These are phyloP conservation scores for Sphagnum contortum DNA, from an alignment of 225 moss, liverwort and hornwort species.

Conservation along the genomic window DNA sequence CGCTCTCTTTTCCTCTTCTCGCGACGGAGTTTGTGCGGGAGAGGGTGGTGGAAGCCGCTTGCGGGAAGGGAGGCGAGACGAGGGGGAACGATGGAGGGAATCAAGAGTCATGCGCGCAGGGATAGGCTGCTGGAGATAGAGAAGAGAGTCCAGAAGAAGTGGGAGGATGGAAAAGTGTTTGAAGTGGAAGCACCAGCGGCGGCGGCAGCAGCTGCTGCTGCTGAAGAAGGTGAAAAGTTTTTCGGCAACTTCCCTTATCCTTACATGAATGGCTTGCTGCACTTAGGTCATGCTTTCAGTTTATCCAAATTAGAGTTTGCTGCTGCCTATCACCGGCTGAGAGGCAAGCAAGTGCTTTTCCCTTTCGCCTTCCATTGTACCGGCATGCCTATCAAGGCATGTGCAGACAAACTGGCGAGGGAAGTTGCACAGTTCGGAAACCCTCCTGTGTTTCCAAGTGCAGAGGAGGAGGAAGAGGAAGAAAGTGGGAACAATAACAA, in stretches of 20 bases:
- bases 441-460: slow-evolving; percentile 62
- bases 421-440: slow-evolving; percentile 70
- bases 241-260: slow-evolving; percentile 90
- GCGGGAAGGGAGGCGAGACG: slow-evolving; percentile 6
- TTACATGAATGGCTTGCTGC: slow-evolving; percentile 92
- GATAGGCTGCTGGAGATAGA: slow-evolving; percentile 81
- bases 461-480: slow-evolving; percentile 34
- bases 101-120: slow-evolving; percentile 71
- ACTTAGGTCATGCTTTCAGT: slow-evolving; percentile 79
- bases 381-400: slow-evolving; percentile 98
- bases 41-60: slow-evolving; percentile 7
- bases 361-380: slow-evolving; percentile 94
- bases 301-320: slow-evolving; percentile 68
- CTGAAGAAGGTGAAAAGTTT: slow-evolving; percentile 64
- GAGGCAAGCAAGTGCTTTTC: slow-evolving; percentile 75
- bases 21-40: neutral
- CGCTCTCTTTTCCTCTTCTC: too few relatives aligned
- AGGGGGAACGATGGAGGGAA: slow-evolving; percentile 26
- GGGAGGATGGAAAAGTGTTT: slow-evolving; percentile 76
- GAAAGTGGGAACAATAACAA: neutral
- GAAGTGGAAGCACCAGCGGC: slow-evolving; percentile 58
- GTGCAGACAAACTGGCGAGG: slow-evolving; percentile 76
- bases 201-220: slow-evolving; percentile 28
- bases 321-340: slow-evolving; percentile 78
- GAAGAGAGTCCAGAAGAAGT: slow-evolving; percentile 47